These are phyloP conservation scores for Penicillium argentinense DNA, from an alignment of 495 filamentous ascomycete genomes.

Conservation along the genomic window DNA sequence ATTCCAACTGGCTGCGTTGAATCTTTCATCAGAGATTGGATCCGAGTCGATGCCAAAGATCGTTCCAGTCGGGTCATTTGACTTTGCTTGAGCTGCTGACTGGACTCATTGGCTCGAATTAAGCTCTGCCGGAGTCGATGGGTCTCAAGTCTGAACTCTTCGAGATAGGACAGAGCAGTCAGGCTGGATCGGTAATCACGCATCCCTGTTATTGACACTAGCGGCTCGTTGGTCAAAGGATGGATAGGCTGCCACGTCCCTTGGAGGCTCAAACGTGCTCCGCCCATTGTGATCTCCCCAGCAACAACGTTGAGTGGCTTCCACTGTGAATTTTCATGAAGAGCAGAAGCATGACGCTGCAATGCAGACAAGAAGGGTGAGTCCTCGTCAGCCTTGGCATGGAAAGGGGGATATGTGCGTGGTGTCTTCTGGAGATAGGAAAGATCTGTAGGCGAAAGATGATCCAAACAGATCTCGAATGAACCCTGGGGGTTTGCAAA, in stretches of 20 bases:
- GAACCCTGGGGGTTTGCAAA: conserved; percentile 20
- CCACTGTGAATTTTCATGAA: conserved; percentile 43
- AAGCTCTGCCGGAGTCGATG: conserved; percentile 39
- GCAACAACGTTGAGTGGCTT: conserved; percentile 29
- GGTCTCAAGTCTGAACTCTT: conserved; percentile 40
- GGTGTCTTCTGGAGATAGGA: conserved; percentile 43
- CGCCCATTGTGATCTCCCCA: conserved; percentile 27
- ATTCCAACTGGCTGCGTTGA: conserved; percentile 56
- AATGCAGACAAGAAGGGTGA: conserved; percentile 21
- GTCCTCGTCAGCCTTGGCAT: conserved; percentile 15
- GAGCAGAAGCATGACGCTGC: conserved; percentile 31
- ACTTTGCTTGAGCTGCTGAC: conserved; percentile 51
- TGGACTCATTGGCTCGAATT: conserved; percentile 36
- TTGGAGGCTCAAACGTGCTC: conserved; percentile 28
- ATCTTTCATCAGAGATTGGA: conserved; percentile 62
- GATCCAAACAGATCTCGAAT: conserved; percentile 50
- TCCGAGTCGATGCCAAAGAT: conserved; percentile 57
- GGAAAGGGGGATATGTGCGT: conserved; percentile 16
- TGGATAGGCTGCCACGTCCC: conserved; percentile 41
- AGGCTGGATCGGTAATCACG: conserved; percentile 24
- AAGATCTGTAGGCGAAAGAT: conserved; percentile 53
- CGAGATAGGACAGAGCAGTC: conserved; percentile 36
- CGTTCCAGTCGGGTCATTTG: conserved; percentile 69
- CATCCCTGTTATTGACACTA: conserved; percentile 30
- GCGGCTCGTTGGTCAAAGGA: conserved; percentile 45